Percentiles rank a stretch among this genome's conserved stretches.
Conservation (phyloP, 2,329 filamentous ascomycete genomes). For the Thielaviopsis populi region DNA sequence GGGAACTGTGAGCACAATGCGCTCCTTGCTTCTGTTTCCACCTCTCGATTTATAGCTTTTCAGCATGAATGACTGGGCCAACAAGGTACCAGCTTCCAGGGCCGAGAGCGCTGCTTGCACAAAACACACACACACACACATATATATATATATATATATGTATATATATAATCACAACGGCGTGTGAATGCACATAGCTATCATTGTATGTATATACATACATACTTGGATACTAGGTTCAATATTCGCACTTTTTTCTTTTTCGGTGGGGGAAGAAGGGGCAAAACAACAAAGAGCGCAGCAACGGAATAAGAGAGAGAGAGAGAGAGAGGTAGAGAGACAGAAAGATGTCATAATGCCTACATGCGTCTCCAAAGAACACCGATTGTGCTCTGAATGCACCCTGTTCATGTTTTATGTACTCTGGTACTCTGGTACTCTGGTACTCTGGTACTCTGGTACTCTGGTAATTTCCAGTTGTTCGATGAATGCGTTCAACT, state of each 20-base stretch:
- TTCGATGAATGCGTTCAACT: not conserved
- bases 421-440: not conserved
- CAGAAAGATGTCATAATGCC: too few relatives aligned
- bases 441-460: not conserved
- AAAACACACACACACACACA: not conserved
- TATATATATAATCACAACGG: too few relatives aligned
- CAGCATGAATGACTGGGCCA: not conserved
- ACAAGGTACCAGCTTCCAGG: not conserved
- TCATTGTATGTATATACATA: too few relatives aligned
- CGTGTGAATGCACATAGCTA: too few relatives aligned
- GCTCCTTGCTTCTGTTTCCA: not conserved
- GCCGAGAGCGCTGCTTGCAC: not conserved
- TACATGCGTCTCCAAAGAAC: not conserved
- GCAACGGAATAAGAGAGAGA: too few relatives aligned
- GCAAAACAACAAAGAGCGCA: too few relatives aligned
- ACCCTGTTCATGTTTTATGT: not conserved
- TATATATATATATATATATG: too few relatives aligned
- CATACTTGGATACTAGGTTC: too few relatives aligned
- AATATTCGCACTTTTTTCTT: too few relatives aligned
- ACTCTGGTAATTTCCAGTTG: not conserved
- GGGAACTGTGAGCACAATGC: not conserved
- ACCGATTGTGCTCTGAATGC: not conserved
- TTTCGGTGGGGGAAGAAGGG: too few relatives aligned
- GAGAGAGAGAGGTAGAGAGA: too few relatives aligned
- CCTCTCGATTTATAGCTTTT: not conserved